Evolutionary conservation across 495 filamentous ascomycete genomes (phyloP), one percentile per base, ranked within the genome.

Genomic region (Neurospora sp.): DNA sequence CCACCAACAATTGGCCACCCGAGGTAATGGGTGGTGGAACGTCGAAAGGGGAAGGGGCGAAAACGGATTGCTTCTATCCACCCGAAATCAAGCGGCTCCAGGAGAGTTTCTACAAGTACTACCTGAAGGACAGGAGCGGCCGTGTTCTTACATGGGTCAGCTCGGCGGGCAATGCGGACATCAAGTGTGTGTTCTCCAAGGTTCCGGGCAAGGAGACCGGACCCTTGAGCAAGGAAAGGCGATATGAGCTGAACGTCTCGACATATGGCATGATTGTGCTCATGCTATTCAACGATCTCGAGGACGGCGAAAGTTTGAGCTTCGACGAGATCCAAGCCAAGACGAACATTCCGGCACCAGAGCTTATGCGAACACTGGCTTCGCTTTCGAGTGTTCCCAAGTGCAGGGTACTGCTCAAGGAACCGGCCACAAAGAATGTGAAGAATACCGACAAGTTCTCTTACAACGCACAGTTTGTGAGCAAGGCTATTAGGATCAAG

Each of bases 201-300:
- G 78, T 90, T 2, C 81, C 84, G 14, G 86, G 87, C 14, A 90
- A 91, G 71, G 85, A 89, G n/a, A 89, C 87, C 14, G 87, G 88
- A 18, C 79, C 84, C 12, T 81, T 89, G n/a, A 84, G 83, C 71
- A 93, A 90, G 77, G 90, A 92, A 27, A 87, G 91, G 46, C 89
- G 91, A 9, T 93, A 97, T 77, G 96, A 99, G 73, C 82, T 99
- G 46, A 97, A 94, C 72, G 93, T 98, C 3, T 90, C 94, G 2
- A 99, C 96, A 0, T 97, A 96, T 77, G 93, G 90, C 72, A 96
- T 98, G 92, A 79, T 98, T 40, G 91, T 99, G 20, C 83, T 99
- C 38, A 75, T 96, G 69, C 88, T 97, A 0, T 99, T 98, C 86
- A 98, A 98, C 76, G 89, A 94, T 61, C 72, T 96, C 0, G 83